Base-by-base conservation (phyloP, 2,329 filamentous ascomycete genomes). In the Aschersonia sp. region DNA sequence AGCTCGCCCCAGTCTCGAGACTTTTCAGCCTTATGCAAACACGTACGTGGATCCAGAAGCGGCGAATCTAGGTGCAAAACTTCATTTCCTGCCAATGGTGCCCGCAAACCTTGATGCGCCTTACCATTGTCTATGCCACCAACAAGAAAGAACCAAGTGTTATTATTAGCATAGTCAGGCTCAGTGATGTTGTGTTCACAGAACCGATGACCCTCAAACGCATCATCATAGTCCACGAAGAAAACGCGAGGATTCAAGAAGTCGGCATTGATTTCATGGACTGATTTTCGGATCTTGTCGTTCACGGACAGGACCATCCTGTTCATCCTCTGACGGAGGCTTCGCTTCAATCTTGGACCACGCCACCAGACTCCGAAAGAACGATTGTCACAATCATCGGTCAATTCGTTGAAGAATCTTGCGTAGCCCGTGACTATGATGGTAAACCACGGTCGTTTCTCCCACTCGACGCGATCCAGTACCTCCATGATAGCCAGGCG, bases 121-220 rank as follows among this genome's bases (percentile, higher is more conserved):
- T 32, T 47, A 32, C 51, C 58, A 46, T 69, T 70, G 46, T 72
- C 69, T 4, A 53, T 50, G 2, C 67, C 69, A 5, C 68, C 69
- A 4, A 71, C 67, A 30, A 70, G 62, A 51, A 72, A 73, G 51
- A 73, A 72, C 67, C 68, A 73, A 0, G 68, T 72, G 29, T 68
- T 67, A 22, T 58, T 60, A 32, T 67, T 60, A 5, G 54, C 52
- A 47, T 70, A 70, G 45, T 68, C 69, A 5, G 70, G 70, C 54
- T 73, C 70, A 10, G 53, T 56, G 4, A 67, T 61, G 43, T 54
- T 56, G 12, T 54, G 58, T 52, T 68, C 66, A 51, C 66, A 68
- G 50, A 68, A 72, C 5, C 70, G 66, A 52, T 72, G 69, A 5
- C 68, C 68, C 1, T 68, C 64, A 49, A 71, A 72, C 5, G 51